Conservation (phyloP, 2,329 filamentous ascomycete species). For the Ceratocystis cacaofunesta region DNA sequence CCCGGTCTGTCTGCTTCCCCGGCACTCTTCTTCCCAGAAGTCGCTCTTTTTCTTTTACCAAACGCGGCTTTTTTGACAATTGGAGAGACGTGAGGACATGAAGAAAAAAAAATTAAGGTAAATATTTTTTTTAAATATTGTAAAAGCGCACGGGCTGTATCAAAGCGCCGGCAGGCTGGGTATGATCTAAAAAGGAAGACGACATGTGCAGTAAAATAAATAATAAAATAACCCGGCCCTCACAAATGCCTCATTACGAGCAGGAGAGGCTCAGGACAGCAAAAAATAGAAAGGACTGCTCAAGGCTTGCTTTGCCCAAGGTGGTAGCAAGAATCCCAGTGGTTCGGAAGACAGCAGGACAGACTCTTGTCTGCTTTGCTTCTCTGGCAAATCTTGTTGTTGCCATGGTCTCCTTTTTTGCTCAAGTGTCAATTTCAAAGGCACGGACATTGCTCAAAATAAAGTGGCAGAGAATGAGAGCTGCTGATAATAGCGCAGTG, state of each 20-base stretch:
- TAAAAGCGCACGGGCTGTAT: not conserved
- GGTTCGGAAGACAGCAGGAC: not conserved
- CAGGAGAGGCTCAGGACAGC: not conserved
- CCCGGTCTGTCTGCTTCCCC: not conserved
- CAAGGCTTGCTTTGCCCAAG: not conserved
- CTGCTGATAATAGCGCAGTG: too few relatives aligned
- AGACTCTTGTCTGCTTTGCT: not conserved
- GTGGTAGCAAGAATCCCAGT: conserved; percentile 1
- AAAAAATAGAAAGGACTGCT: not conserved
- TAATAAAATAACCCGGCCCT: not conserved
- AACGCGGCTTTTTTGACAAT: not conserved
- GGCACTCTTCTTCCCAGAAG: not conserved
- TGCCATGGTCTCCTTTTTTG: not conserved
- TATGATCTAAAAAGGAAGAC: not conserved
- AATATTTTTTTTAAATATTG: too few relatives aligned
- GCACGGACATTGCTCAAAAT: not conserved
- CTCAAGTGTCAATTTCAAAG: not conserved
- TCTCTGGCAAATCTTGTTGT: too few relatives aligned
- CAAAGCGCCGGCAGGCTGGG: not conserved
- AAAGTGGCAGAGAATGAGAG: too few relatives aligned
- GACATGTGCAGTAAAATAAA: not conserved
- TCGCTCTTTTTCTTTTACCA: not conserved
- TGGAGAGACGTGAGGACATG: too few relatives aligned
- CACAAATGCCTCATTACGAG: not conserved
- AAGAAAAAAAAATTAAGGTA: not conserved